These are phyloP conservation scores for Paradendryphiella salina DNA, from an alignment of 2,329 filamentous ascomycete genomes.

Conservation along the genomic window DNA sequence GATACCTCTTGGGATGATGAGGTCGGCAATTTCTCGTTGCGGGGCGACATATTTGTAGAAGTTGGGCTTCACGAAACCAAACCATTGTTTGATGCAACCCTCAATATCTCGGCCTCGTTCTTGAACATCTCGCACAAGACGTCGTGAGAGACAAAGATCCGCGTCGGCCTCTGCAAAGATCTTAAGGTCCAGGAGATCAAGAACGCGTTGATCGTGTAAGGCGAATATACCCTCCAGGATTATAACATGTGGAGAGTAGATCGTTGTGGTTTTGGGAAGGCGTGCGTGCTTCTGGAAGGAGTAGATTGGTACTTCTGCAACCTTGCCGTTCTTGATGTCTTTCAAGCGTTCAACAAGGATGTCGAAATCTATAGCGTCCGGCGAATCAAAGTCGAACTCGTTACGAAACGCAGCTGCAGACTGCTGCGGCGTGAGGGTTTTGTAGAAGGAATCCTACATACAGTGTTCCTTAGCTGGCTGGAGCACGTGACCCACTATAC, in stretches of 20 bases:
- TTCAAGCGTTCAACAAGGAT: slow-evolving; percentile 74
- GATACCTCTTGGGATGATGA: slow-evolving; percentile 92
- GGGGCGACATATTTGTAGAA: slow-evolving; percentile 93
- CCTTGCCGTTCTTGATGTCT: slow-evolving; percentile 86
- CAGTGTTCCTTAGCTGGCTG: slow-evolving; percentile 15
- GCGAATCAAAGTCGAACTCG: slow-evolving; percentile 95
- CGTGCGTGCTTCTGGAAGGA: slow-evolving; percentile 92
- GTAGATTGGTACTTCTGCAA: slow-evolving; percentile 90
- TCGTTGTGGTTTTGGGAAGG: slow-evolving; percentile 75
- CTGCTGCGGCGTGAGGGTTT: slow-evolving; percentile 77
- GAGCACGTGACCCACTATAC: slow-evolving; percentile 30
- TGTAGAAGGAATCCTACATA: slow-evolving; percentile 91
- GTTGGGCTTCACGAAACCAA: slow-evolving; percentile 92
- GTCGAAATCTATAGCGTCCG: slow-evolving; percentile 94
- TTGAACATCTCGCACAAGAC: slow-evolving; percentile 77
- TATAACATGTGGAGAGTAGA: slow-evolving; percentile 95
- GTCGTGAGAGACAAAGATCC: slow-evolving; percentile 79
- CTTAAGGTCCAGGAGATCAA: slow-evolving; percentile 88
- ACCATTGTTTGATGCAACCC: slow-evolving; percentile 98
- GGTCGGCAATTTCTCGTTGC: slow-evolving; percentile 86
- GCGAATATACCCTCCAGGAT: slow-evolving; percentile 97
- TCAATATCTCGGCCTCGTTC: slow-evolving; percentile 90
- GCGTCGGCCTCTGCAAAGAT: slow-evolving; percentile 97
- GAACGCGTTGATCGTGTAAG: slow-evolving; percentile 81
- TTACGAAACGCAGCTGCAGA: slow-evolving; percentile 81